Evolutionary conservation across 352 stramenopile species (phyloP), one percentile per base, ranked within the genome.

Genomic region (Globisporangium mamillatum): DNA sequence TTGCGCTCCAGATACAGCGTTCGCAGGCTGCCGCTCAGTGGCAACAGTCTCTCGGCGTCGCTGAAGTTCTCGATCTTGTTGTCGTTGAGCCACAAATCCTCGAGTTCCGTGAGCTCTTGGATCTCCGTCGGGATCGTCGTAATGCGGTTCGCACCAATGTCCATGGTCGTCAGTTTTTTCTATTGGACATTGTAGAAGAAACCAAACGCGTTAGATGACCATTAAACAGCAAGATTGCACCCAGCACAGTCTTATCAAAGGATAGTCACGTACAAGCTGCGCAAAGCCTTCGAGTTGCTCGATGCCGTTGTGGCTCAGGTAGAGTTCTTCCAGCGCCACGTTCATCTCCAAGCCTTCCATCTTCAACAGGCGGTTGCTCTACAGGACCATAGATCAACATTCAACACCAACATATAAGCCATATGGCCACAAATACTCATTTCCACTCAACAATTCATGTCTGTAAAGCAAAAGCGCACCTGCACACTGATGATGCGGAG

Each of bases 221-320:
- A 32, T 32, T 32, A 32, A 3, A 32, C 2, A 32, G 0, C 3
- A 32, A 32, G 27, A 32, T 32, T 7, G 3, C 27, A 32, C 27
- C 27, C 27, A 32, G 27, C 27, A 32, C 27, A 32, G 27, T 32
- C 27, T 32, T 32, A 32, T 32, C 27, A 32, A 32, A 32, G 27
- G 27, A 32, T 32, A 32, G 27, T 32, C 46, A 68, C 79, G 54
- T 80, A 95, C 88, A 76, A 95, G 73, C 59, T 92, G 80, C 32
- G 76, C 77, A 22, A 95, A 58, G 36, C 90, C 90, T 52, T 91
- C 78, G n/a, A 97, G 80, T 54, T 70, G 80, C 61, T 94, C 82
- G 71, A 99, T 99, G 57, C 85, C 95, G 73, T 99, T 99, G 78
- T 99, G 95, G 65, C 93, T 97, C 63, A 99, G 74, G 69, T 99